Evolutionary conservation across 192 early-diverging fungal species (phyloP).

Genomic region (Dissophora ornata): DNA sequence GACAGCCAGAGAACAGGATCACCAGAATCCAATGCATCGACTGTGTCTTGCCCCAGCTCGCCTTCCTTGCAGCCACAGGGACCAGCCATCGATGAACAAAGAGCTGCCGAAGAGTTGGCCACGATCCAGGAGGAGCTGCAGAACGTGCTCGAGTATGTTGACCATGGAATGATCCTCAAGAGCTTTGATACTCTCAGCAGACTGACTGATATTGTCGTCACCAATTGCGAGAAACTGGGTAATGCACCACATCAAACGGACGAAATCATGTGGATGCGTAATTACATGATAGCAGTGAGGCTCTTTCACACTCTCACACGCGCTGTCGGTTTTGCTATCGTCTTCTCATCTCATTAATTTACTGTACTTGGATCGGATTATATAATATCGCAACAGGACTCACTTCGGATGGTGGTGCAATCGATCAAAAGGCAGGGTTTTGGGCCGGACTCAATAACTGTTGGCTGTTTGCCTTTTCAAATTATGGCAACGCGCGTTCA

Average conservation of each 20-base stretch:
- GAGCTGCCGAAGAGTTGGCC: conserved; percentile 7
- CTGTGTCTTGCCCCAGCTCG: conserved; percentile 30
- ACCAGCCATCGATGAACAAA: background rate
- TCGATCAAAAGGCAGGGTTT: conserved; percentile 71
- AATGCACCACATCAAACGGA: too few species aligned
- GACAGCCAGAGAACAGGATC: conserved; percentile 5
- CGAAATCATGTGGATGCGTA: too few species aligned
- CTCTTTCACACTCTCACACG: too few species aligned
- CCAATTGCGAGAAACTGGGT: conserved; percentile 75
- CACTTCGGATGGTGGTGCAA: conserved; percentile 69
- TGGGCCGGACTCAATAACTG: conserved; percentile 82
- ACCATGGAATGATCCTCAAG: conserved; percentile 67
- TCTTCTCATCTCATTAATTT: too few species aligned
- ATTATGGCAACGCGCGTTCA: conserved; percentile 58
- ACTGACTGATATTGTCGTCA: conserved; percentile 72
- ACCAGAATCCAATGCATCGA: conserved; percentile 26
- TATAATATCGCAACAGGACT: too few species aligned
- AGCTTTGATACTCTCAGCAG: conserved; percentile 78
- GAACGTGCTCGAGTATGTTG: conserved; percentile 71
- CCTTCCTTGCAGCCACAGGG: background rate
- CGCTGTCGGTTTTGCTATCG: too few species aligned
- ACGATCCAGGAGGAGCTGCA: conserved; percentile 73
- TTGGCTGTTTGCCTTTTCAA: conserved; percentile 78
- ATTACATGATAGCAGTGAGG: too few species aligned
- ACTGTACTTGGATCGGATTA: too few species aligned